These are phyloP conservation scores for Aspergillus sp. DNA, from an alignment of 2,329 filamentous ascomycete genomes.

Conservation along the genomic window DNA sequence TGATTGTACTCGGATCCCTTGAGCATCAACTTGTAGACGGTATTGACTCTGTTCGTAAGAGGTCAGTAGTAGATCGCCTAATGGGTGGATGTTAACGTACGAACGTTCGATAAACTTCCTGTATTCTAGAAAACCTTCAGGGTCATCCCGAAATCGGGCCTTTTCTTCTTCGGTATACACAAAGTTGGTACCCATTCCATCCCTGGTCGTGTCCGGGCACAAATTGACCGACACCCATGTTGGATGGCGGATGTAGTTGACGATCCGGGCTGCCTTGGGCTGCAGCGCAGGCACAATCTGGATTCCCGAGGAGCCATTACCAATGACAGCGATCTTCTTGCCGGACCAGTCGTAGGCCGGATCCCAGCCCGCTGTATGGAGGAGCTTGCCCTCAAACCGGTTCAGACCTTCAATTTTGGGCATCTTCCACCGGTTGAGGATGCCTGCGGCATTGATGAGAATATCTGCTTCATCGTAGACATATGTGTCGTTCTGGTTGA, in stretches of 20 bases:
- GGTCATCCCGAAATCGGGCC: slow-evolving; percentile 20
- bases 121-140: slow-evolving; percentile 20
- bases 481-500: slow-evolving; percentile 12
- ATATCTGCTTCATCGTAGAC: slow-evolving; percentile 29
- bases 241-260: slow-evolving; percentile 32
- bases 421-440: slow-evolving; percentile 20
- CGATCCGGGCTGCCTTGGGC: slow-evolving; percentile 20
- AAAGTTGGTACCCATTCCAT: slow-evolving; percentile 25
- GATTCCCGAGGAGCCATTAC: slow-evolving; percentile 36
- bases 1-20: slow-evolving; percentile 15
- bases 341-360: slow-evolving; percentile 20
- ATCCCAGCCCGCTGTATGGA: slow-evolving; percentile 46
- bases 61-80: slow-evolving; percentile 1
- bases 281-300: slow-evolving; percentile 26
- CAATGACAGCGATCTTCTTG: slow-evolving; percentile 38
- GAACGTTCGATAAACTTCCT: slow-evolving; percentile 26
- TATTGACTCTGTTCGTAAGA: slow-evolving; percentile 11
- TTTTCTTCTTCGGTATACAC: slow-evolving; percentile 29
- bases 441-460: slow-evolving; percentile 31
- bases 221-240: slow-evolving; percentile 32
- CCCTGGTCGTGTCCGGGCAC: slow-evolving; percentile 23
- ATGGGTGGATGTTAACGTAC: slow-evolving; percentile 9
- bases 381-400: slow-evolving; percentile 36
- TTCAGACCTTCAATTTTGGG: slow-evolving; percentile 27
- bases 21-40: slow-evolving; percentile 19